Base-by-base conservation (phyloP, 176 grass and related monocot genomes). In the Avena atlantica region DNA sequence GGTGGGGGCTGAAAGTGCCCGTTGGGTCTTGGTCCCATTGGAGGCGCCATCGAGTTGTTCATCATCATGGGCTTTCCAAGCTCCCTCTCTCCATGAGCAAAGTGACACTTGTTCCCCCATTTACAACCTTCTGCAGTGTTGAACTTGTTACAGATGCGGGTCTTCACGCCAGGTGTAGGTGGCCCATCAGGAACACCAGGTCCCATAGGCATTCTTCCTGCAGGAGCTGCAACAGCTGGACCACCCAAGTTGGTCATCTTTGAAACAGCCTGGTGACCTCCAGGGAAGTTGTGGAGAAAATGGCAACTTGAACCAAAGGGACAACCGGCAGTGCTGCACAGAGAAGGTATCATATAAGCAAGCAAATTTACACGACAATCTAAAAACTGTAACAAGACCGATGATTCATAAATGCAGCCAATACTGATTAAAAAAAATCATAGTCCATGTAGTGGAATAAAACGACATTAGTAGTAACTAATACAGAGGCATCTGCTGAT, bases 71-170 rank as follows among this genome's bases (percentile, higher is more conserved):
- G 81, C 81, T 92, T 96, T 52, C 93, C 92, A 57, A 98, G 90
- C 63, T 98, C 97, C 81, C 97, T 93, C 63, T 96, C 97, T 16
- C 97, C 94, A 83, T 98, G 97, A 77, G 97, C 97, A 83, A 96
- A 98, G 76, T 94, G 94, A 36, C 94, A 98, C 70, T 93, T 98
- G 79, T 89, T 88, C 12, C 97, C 97, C 88, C 90, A 98, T 89
- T 94, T 98, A 76, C 97, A 98, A 4, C 97, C 97, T 56, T 98
- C 97, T 70, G 92, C 90, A 64, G 97, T 94, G 76, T 96, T 98
- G 40, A 83, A 96, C 89, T 95, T 98, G 89, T 91, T 94, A 88
- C 97, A 98, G 76, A 98, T 68, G 80, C 89, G 89, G 50, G 93
- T 94, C 82, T 94, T 96, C 75, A 90, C 4, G 5, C 76, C 63